phyloP scores from a whole-genome alignment of 1,284 basidiomycete genomes.

The Grifola frondosa region DNA sequence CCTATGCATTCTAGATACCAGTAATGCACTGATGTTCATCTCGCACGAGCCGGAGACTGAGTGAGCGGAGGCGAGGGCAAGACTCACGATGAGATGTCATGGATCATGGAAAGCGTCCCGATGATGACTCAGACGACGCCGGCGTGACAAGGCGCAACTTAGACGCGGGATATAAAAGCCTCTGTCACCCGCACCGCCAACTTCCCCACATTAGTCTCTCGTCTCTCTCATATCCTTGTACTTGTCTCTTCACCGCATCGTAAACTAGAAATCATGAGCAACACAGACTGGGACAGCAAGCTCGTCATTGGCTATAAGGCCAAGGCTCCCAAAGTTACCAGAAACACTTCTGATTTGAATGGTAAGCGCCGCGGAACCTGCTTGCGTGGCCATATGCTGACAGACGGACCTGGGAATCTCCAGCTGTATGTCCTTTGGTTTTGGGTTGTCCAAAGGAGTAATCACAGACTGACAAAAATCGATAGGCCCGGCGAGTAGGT shows the following conservation, averaged over 20 bases:
- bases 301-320: constrained; percentile 77
- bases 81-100: too few relatives aligned
- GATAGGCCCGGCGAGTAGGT: constrained; percentile 68
- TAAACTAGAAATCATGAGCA: constrained; percentile 28
- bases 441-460: background rate
- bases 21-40: too few relatives aligned
- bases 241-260: constrained; percentile 3
- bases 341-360: constrained; percentile 69
- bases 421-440: constrained; percentile 46
- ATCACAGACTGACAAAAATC: constrained; percentile 4
- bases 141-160: too few relatives aligned
- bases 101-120: too few relatives aligned
- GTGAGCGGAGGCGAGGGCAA: background rate
- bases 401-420: too few relatives aligned
- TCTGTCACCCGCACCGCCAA: constrained; percentile 12
- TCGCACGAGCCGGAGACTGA: too few relatives aligned
- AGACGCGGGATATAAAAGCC: constrained; percentile 19
- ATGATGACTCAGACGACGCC: constrained; percentile 20
- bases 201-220: constrained; percentile 10
- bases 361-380: constrained; percentile 57
- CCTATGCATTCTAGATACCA: too few relatives aligned
- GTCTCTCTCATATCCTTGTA: constrained; percentile 4
- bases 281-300: constrained; percentile 69
- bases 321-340: constrained; percentile 67
- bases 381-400: too few relatives aligned